Base-by-base conservation (phyloP, 345 rosid genomes). In the Eucalyptus shirleyi region DNA sequence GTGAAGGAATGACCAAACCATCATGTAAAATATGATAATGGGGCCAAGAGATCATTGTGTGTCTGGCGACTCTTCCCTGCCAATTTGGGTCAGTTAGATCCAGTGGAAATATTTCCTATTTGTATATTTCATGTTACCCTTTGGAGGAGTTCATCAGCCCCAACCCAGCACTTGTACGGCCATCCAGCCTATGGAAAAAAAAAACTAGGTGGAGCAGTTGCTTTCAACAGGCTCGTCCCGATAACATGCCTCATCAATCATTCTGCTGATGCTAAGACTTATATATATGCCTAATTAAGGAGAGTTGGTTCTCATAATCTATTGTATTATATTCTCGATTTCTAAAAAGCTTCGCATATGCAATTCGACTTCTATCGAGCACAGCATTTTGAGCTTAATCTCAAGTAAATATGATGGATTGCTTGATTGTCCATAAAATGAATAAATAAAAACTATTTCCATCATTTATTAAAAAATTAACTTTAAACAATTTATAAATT, bases 361-460 rank as follows among this genome's bases (percentile, higher is more conserved):
- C 37, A 14, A 32, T n/a, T 65, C 0, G 2, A 62, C 11, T 11
- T 19, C 59, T 0, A 53, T 53, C 59, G 21, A 6, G 18, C 17
- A 28, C 1, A 14, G 5, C 17, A 28, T 62, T 28, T 28, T 30
- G 34, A 62, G 6, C 40, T 15, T 16, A n/a, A 16, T 17, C 37
- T n/a, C 3, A 0, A 65, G 3, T 65, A n/a, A 65, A 6, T 53
- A 21, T 21, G 59, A 53, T 53, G 0, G 11, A 53, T 53, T 21
- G 59, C 10, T 53, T 53, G 5, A 53, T 21, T 0, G 26, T 21
- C 26, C 0, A 0, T 4, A 8, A 53, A 53, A 21, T 53, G 2
- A 53, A 53, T 21, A 53, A 53, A 19, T 53, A 53, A 53, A 53
- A 53, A 21, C 2, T 53, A 19, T 53, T 53, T 53, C 0, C 59